phyloP scores from a whole-genome alignment of 345 rosid species.

The Murraya paniculata region DNA sequence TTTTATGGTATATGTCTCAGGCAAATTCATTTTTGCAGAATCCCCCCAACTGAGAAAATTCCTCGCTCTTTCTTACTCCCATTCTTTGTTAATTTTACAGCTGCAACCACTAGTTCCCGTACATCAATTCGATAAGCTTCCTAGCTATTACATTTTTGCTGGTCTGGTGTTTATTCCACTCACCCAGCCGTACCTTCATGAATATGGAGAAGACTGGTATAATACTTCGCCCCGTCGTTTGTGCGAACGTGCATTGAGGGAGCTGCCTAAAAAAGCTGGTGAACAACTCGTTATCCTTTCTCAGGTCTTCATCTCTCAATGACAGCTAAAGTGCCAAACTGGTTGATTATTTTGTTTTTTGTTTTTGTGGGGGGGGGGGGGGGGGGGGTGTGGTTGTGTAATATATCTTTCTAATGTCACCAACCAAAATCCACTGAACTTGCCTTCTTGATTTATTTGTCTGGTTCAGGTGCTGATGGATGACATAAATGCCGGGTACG shows the following conservation, averaged over 20 bases:
- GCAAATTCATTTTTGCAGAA: not conserved
- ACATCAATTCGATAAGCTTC: constrained; percentile 81
- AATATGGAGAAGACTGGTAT: constrained; percentile 94
- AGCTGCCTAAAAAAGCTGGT: constrained; percentile 63
- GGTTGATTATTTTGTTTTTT: too few relatives aligned
- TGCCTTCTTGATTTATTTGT: constrained; percentile 1
- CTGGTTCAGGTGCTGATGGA: constrained; percentile 79
- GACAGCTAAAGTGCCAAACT: not conserved
- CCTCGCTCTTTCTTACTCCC: not conserved
- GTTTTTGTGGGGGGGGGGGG: too few relatives aligned
- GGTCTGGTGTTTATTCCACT: constrained; percentile 85
- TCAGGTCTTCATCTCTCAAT: constrained; percentile 51
- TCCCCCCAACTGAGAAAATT: not conserved
- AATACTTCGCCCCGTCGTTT: constrained; percentile 77
- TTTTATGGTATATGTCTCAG: not conserved
- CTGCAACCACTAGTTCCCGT: constrained; percentile 87
- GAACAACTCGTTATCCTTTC: constrained; percentile 84
- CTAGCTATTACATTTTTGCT: constrained; percentile 93
- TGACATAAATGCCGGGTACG: constrained; percentile 83
- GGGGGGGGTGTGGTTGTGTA: too few relatives aligned
- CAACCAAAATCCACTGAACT: not conserved
- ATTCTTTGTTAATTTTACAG: constrained; percentile 38
- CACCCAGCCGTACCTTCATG: constrained; percentile 86
- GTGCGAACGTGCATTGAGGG: constrained; percentile 77
- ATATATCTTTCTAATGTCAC: not conserved